Base-by-base conservation (phyloP, 768 basidiomycete species). In the Cubamyces sp. region DNA sequence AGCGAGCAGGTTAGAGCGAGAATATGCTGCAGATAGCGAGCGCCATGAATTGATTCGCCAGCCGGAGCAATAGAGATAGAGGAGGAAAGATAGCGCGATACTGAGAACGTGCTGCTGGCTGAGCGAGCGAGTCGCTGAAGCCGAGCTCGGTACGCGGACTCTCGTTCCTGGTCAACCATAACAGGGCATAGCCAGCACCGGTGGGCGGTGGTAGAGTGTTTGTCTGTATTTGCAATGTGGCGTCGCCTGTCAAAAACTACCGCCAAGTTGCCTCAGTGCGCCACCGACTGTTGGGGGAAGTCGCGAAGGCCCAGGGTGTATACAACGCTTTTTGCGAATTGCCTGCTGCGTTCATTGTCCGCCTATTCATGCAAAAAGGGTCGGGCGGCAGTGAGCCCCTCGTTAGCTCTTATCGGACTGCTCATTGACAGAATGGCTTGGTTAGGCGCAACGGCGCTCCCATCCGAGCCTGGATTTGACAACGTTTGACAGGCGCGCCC, bases 211-310 rank as follows among this genome's bases (percentile, higher is more conserved):
- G 40, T 41, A 21, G 23, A 14, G 14, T 64, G 18, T 60, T 60
- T 58, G 54, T 11, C n/a, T 7, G 4, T 60, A 16, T 64, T 64
- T 60, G 14, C 28, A 0, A 51, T 53, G 57, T 64, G 59, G 63
- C 63, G 63, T 37, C 42, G 16, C 14, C 46, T 39, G 40, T 54
- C 41, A 57, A 23, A 45, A 30, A 39, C 54, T 34, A 28, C 54
- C 51, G 53, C 21, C 48, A 5, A 37, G 47, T 39, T 5, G 49
- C 46, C 15, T 9, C 42, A 34, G 26, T 43, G 21, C 63, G 63
- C 63, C 63, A 64, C 63, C 57, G 63, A 60, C 59, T 54, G 62
- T 64, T 60, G 43, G 57, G 57, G 46, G 56, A 62, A 57, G 56
- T 54, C 23, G 45, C 28, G 55, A 42, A 59, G 56, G 19, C 9